Conservation (phyloP, 2,329 filamentous ascomycete species). For the Cytospora piceae region DNA sequence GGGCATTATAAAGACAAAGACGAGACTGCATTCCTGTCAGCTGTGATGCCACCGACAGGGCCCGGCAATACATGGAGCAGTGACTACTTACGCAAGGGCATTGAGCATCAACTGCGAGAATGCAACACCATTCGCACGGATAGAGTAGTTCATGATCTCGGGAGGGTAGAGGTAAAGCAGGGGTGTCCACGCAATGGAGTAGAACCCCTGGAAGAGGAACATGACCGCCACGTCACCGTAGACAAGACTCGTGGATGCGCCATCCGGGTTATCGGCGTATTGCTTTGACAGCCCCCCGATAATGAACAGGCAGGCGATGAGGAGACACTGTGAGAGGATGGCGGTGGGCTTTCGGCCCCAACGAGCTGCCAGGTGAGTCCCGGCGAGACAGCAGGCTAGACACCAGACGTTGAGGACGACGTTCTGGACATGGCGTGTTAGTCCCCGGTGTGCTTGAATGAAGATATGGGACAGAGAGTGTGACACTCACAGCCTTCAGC, state of each 20-base stretch:
- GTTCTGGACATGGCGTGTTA: constrained; percentile 40
- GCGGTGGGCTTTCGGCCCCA: constrained; percentile 51
- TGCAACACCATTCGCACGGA: constrained; percentile 52
- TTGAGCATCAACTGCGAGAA: constrained; percentile 41
- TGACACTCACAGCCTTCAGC: constrained; percentile 43
- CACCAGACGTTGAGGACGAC: constrained; percentile 57
- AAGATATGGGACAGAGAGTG: background rate
- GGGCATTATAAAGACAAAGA: constrained; percentile 41
- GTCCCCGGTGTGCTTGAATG: background rate
- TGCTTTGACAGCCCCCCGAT: constrained; percentile 54
- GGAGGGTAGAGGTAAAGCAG: constrained; percentile 52
- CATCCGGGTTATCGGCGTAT: constrained; percentile 38
- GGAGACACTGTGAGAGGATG: constrained; percentile 42
- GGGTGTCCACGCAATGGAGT: constrained; percentile 55
- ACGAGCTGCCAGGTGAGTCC: constrained; percentile 46
- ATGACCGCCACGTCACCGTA: constrained; percentile 52
- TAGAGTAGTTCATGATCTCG: constrained; percentile 53
- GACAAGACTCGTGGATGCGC: constrained; percentile 36
- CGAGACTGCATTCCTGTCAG: background rate
- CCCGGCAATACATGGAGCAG: background rate
- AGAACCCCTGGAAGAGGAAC: constrained; percentile 57
- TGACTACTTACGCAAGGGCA: constrained; percentile 36
- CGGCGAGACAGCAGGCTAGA: constrained; percentile 45
- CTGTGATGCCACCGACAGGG: background rate
- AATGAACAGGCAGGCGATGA: constrained; percentile 52